These are phyloP conservation scores for Ustilago tritici DNA, from an alignment of 1,284 basidiomycete species.

Conservation along the genomic window DNA sequence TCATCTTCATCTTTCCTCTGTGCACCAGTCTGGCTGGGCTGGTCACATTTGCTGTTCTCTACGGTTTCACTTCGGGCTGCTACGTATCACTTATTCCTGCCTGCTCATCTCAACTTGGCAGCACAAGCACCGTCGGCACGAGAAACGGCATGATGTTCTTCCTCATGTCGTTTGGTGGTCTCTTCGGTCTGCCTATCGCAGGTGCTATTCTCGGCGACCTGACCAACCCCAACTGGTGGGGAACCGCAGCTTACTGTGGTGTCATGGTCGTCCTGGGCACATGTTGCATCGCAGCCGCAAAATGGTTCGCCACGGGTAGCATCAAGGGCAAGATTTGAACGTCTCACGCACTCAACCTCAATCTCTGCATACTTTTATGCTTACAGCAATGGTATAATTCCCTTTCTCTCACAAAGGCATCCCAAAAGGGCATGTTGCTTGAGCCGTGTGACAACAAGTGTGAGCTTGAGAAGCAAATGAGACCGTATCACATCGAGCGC, in stretches of 20 bases:
- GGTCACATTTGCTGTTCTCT: conserved; percentile 47
- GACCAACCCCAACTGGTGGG: conserved; percentile 36
- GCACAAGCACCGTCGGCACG: conserved; percentile 40
- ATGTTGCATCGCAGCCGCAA: conserved; percentile 15
- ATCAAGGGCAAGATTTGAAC: conserved; percentile 38
- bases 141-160: conserved; percentile 52
- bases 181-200: conserved; percentile 46
- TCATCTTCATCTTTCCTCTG: conserved; percentile 55
- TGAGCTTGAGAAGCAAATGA: background rate
- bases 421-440: background rate
- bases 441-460: background rate
- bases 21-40: conserved; percentile 38
- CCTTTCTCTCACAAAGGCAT: background rate
- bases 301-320: conserved; percentile 35
- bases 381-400: background rate
- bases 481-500: conserved; percentile 1
- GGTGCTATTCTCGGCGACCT: conserved; percentile 46
- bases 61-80: conserved; percentile 56
- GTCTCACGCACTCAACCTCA: background rate
- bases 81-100: conserved; percentile 57
- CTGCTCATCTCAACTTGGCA: conserved; percentile 41
- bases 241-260: conserved; percentile 18
- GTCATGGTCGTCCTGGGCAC: conserved; percentile 31
- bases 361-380: background rate
- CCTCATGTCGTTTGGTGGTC: conserved; percentile 43